Percentiles rank a stretch among this genome's conserved stretches.
Evolutionary conservation across 306 rosid genomes (phyloP).

Genomic region (Glycine soja): DNA sequence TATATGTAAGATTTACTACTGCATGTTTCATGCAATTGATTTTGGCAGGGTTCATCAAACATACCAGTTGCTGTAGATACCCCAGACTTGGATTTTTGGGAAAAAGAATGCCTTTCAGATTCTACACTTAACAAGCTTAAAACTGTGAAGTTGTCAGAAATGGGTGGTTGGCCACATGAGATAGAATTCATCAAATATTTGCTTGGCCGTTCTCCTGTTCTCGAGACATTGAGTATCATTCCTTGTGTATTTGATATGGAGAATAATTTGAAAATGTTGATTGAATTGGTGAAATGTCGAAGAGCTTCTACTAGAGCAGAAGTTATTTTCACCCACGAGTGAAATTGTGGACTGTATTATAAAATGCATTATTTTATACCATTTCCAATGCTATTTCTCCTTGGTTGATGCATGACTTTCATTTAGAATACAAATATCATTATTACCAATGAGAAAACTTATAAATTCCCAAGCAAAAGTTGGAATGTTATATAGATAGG

Average conservation of each 20-base stretch:
- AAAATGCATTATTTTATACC: constrained; percentile 33
- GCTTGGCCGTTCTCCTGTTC: constrained; percentile 71
- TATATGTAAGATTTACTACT: constrained; percentile 7
- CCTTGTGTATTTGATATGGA: constrained; percentile 61
- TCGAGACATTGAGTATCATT: constrained; percentile 66
- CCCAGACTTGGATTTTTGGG: constrained; percentile 82
- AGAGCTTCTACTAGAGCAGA: constrained; percentile 84
- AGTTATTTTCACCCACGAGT: constrained; percentile 61
- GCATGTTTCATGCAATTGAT: constrained; percentile 29
- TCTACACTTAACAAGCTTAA: constrained; percentile 60
- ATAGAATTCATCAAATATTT: constrained; percentile 79
- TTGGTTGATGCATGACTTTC: constrained; percentile 29
- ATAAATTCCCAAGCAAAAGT: constrained; percentile 21
- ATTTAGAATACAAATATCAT: background rate
- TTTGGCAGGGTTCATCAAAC: constrained; percentile 71
- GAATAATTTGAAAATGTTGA: constrained; percentile 64
- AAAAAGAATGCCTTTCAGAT: constrained; percentile 57
- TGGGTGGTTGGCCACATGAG: constrained; percentile 81
- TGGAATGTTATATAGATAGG: background rate
- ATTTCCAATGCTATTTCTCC: constrained; percentile 6
- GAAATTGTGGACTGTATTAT: constrained; percentile 34
- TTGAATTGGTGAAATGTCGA: constrained; percentile 70
- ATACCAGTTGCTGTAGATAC: constrained; percentile 56
- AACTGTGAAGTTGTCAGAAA: constrained; percentile 73
- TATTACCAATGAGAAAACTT: constrained; percentile 26